A percentile compares a stretch with the other conserved stretches of the same genome.
Conservation (phyloP, 768 basidiomycete genomes). For the Mycena haematopus region DNA sequence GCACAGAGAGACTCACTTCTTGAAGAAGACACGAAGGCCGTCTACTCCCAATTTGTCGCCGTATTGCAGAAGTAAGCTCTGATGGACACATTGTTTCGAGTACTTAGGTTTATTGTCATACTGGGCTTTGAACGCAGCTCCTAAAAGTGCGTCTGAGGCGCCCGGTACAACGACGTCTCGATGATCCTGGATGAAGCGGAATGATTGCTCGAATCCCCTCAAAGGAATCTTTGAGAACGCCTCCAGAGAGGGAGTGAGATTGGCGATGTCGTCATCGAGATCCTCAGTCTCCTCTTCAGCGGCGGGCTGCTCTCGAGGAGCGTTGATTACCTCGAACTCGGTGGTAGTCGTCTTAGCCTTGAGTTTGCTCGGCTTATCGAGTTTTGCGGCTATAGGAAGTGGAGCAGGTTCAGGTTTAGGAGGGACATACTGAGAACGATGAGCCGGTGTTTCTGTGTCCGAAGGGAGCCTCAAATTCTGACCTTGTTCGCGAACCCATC, state of each 20-base stretch:
- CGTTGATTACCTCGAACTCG: conserved; percentile 79
- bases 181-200: conserved; percentile 84
- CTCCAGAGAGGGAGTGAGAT: conserved; percentile 79
- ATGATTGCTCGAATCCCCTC: conserved; percentile 77
- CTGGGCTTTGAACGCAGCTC: conserved; percentile 88
- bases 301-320: conserved; percentile 33
- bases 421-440: conserved; percentile 69
- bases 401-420: conserved; percentile 73
- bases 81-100: conserved; percentile 90
- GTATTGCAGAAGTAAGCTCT: conserved; percentile 91
- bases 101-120: conserved; percentile 66
- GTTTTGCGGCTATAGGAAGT: conserved; percentile 56
- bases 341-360: conserved; percentile 59
- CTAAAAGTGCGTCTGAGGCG: conserved; percentile 90
- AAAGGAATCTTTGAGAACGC: conserved; percentile 80
- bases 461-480: conserved; percentile 24
- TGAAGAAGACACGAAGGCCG: conserved; percentile 92
- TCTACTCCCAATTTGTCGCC: conserved; percentile 92
- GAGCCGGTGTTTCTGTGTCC: background rate
- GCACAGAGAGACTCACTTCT: conserved; percentile 62
- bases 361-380: conserved; percentile 46
- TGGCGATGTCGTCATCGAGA: conserved; percentile 71
- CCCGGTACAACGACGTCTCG: conserved; percentile 85
- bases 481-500: conserved; percentile 88
- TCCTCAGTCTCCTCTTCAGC: conserved; percentile 41